Percentiles rank a stretch among this genome's conserved stretches.
Conservation (phyloP, 108 stramenopile genomes). For the Schizochytrium sp. region DNA sequence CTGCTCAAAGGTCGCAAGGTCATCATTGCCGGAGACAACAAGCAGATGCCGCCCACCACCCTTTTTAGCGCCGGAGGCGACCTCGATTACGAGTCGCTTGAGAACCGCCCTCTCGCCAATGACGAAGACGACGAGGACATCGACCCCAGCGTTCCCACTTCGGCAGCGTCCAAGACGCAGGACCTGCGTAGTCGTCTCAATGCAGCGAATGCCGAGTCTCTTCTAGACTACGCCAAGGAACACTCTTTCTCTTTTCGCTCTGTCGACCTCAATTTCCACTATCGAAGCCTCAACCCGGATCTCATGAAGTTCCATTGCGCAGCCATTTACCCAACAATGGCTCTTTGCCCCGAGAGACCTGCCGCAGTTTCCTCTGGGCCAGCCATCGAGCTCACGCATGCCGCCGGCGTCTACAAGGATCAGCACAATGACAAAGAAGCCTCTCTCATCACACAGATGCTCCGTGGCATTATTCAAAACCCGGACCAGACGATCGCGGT, state of each 20-base stretch:
- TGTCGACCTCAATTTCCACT: not conserved
- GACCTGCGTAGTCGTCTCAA: not conserved
- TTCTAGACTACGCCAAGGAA: not conserved
- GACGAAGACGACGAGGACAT: not conserved
- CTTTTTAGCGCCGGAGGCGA: not conserved
- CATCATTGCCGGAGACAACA: conserved; percentile 2
- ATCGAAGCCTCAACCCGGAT: not conserved
- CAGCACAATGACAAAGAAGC: not conserved
- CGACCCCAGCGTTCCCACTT: not conserved
- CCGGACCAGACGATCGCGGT: not conserved
- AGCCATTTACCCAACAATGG: not conserved
- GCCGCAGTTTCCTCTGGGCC: not conserved
- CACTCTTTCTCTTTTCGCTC: not conserved
- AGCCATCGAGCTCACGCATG: not conserved
- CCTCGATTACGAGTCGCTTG: not conserved
- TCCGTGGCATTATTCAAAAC: not conserved
- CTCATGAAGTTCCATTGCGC: conserved; percentile 8
- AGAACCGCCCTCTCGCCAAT: not conserved
- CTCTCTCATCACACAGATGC: not conserved
- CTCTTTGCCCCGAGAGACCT: not conserved
- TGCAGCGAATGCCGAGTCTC: not conserved
- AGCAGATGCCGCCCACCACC: not conserved
- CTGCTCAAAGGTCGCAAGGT: not conserved
- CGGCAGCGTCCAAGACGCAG: not conserved
- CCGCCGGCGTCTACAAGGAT: not conserved